Percentiles rank a stretch among this genome's conserved stretches.
phyloP scores from a whole-genome alignment of 1,284 basidiomycete species.

The Papiliotrema terrestris region DNA sequence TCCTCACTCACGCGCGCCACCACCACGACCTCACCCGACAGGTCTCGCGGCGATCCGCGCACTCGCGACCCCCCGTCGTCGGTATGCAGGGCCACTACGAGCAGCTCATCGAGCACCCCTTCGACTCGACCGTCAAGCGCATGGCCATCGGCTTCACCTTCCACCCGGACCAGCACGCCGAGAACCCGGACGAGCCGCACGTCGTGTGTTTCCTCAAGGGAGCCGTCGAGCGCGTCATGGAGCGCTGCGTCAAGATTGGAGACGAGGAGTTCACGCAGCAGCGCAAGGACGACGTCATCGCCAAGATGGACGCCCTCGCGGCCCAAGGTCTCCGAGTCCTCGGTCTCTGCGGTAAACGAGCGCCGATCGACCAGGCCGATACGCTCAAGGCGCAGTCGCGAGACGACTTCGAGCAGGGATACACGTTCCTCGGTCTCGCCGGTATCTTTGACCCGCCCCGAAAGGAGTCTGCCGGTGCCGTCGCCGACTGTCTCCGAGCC shows the following conservation, averaged over 20 bases:
- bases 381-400: conserved; percentile 44
- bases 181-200: conserved; percentile 16
- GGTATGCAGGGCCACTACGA: conserved; percentile 41
- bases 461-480: conserved; percentile 61
- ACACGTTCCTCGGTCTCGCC: conserved; percentile 61
- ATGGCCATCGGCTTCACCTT: conserved; percentile 57
- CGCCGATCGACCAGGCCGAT: conserved; percentile 46
- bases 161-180: conserved; percentile 19
- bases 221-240: conserved; percentile 62
- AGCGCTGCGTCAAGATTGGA: conserved; percentile 51
- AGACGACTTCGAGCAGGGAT: conserved; percentile 58
- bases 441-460: conserved; percentile 70
- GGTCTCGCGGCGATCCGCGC: conserved; percentile 22
- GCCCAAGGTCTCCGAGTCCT: conserved; percentile 58
- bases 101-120: conserved; percentile 55
- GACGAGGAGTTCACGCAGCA: conserved; percentile 32
- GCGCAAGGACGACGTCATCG: conserved; percentile 50
- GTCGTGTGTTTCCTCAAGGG: conserved; percentile 56
- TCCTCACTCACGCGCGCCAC: conserved; percentile 37
- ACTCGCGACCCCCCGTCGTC: conserved; percentile 18
- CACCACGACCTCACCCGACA: conserved; percentile 7
- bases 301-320: conserved; percentile 56
- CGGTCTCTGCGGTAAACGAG: conserved; percentile 48
- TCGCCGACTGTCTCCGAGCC: conserved; percentile 60
- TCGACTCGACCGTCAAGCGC: conserved; percentile 62